phyloP scores from a whole-genome alignment of 139 green algal species.

The Coelastrella sp. region DNA sequence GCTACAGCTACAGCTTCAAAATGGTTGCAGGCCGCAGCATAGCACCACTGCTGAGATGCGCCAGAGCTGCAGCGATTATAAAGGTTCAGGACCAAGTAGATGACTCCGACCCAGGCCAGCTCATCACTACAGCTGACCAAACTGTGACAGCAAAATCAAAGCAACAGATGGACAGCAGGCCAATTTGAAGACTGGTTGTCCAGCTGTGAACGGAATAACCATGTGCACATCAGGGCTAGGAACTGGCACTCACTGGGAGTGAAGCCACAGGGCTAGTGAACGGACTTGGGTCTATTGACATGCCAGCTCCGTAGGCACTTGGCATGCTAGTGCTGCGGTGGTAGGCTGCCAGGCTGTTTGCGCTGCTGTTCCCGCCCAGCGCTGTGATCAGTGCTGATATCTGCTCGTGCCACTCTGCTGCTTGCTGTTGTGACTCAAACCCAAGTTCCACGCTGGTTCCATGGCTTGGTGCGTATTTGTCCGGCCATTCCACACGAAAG shows the following conservation, averaged over 20 bases:
- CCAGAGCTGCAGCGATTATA: too few species aligned
- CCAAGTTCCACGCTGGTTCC: conserved; percentile 39
- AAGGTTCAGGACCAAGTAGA: too few species aligned
- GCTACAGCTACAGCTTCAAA: neutral
- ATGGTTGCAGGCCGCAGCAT: too few species aligned
- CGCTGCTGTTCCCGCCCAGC: neutral
- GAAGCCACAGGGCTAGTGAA: conserved; percentile 34
- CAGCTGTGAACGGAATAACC: too few species aligned
- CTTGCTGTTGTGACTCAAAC: conserved; percentile 21
- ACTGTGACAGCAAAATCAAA: neutral
- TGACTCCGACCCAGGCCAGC: too few species aligned
- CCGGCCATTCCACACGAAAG: conserved; percentile 46
- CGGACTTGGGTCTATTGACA: conserved; percentile 1
- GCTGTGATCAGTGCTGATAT: neutral
- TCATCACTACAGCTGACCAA: too few species aligned
- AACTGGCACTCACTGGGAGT: conserved; percentile 23
- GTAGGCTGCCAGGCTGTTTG: neutral
- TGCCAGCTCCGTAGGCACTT: neutral
- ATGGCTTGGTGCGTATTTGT: conserved; percentile 41
- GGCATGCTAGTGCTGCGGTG: conserved; percentile 3
- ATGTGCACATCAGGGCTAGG: neutral
- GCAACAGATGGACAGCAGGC: too few species aligned
- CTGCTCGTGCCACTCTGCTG: conserved; percentile 13
- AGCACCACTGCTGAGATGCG: too few species aligned
- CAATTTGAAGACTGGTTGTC: too few species aligned